Evolutionary conservation across 169 alveolate genomes (phyloP), one percentile per base, ranked within the genome.

Genomic region (Sarcocystis neurona): DNA sequence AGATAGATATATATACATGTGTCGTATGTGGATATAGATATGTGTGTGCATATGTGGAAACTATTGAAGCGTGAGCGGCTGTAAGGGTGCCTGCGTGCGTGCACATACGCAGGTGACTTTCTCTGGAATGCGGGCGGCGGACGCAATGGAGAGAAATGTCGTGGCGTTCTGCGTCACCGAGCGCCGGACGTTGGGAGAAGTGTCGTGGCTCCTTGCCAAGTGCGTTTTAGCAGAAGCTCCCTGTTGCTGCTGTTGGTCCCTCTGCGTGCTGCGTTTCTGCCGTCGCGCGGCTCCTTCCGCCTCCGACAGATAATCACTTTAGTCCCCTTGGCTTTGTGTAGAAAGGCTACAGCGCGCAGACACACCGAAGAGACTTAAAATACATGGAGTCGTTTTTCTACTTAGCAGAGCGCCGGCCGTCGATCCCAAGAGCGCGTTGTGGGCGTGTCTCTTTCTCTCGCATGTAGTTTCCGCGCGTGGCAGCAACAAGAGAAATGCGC

Each of bases 121-220:
- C 23, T 27, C 82, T 30, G 32, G 32, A 23, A 30, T 72, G 53
- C 82, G 82, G 30, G 82, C 82, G 1, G 82, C 2, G 56, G 82
- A 72, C n/a, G 82, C 41, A n/a, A 72, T 72, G 82, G 58, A 72
- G 56, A 1, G 56, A 32, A 37, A 72, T 56, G 82, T 72, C 39
- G 56, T 41, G 6, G 15, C 6, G 5, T 15, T 72, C 27, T 30
- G 39, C 2, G 82, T 43, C 56, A 0, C 39, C 34, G 82, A 72
- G 56, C 53, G 82, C 27, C 82, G 82, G 15, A 72, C 82, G 34
- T 30, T 72, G 58, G 47, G 58, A n/a, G 82, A 72, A 4, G 58
- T 72, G 10, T 39, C 41, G 0, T 56, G 41, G 18, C 47, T 72
- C 12, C 39, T 72, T 37, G 20, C 58, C 10, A 72, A 43, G 82